Conservation (phyloP, 2,329 filamentous ascomycete species). For the Ceratocystis colombiana region DNA sequence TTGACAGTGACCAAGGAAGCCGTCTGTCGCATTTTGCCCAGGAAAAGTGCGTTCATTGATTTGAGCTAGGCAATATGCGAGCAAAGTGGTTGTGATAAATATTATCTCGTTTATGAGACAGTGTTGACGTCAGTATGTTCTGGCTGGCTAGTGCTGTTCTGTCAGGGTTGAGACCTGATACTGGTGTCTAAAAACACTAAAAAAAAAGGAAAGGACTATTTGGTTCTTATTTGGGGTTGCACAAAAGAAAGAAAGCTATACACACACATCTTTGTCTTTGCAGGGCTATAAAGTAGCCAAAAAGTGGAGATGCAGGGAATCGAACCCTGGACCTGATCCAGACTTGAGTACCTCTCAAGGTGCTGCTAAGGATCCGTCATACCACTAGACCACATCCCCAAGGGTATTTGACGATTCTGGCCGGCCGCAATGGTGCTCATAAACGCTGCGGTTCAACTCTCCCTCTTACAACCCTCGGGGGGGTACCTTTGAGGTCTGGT, state of each 20-base stretch:
- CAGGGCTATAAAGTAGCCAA: no score
- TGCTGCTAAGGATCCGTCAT: constrained; percentile 20
- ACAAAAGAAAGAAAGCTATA: no score
- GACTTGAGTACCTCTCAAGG: no score
- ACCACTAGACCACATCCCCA: constrained; percentile 13
- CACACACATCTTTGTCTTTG: no score
- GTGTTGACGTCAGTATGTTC: not conserved
- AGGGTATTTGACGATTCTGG: no score
- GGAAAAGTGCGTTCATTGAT: not conserved
- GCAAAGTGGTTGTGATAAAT: not conserved
- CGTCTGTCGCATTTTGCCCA: not conserved
- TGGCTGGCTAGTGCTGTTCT: not conserved
- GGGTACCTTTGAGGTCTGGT: no score
- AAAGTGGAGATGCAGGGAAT: constrained; percentile 18
- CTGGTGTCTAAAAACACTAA: not conserved
- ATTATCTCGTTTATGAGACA: not conserved
- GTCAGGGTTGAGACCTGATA: not conserved
- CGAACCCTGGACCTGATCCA: constrained; percentile 21
- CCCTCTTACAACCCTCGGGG: no score
- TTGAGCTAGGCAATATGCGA: not conserved
- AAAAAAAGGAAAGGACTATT: not conserved
- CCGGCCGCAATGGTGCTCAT: no score
- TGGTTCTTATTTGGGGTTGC: no score
- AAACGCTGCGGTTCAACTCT: no score
- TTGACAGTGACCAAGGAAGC: not conserved